Base-by-base conservation (phyloP, 768 basidiomycete species). In the Xanthoconium stramineum region DNA sequence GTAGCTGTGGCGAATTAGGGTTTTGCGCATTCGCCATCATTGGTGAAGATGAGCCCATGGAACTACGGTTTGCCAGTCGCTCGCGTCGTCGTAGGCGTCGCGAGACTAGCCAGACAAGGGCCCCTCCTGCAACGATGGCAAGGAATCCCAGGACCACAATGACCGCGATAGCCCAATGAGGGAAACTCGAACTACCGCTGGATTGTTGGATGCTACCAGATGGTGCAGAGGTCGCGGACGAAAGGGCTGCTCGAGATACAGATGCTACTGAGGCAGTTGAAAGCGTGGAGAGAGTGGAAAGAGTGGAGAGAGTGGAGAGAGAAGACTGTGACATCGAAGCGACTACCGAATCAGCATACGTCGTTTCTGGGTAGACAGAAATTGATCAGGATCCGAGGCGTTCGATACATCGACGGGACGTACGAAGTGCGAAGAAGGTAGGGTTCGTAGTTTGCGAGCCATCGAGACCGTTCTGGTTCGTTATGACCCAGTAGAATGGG, bases 101-200 rank as follows among this genome's bases (percentile, higher is more conserved):
- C 68, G 90, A 73, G 67, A 91, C 80, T 69, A 92, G 73, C 77
- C 91, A 92, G 37, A 78, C 75, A 51, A 91, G 80, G 49, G 87
- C 70, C 61, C 86, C 83, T 6, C 82, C 76, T 14, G 88, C 83
- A 42, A 83, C 79, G 58, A 94, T 84, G 53, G 92, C 91, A 57
- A 94, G 77, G 74, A 93, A 87, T 28, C 91, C 92, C 28, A 95
- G 82, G 40, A 94, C 81, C 46, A 87, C 88, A 50, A 94, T 90
- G 60, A 94, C 87, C 50, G 94, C 91, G 65, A 95, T 95, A 11
- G 90, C 94, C 93, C 91, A 94, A 66, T 83, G 83, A 10, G 91
- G 93, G 68, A 94, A 94, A 36, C 76, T 63, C 15, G 78, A 66
- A 53, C 59, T 66, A 49, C 65, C 61, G 30, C 54, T 53, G 17